Evolutionary conservation across 2,329 filamentous ascomycete species (phyloP).

Genomic region (Huntiella savannae): DNA sequence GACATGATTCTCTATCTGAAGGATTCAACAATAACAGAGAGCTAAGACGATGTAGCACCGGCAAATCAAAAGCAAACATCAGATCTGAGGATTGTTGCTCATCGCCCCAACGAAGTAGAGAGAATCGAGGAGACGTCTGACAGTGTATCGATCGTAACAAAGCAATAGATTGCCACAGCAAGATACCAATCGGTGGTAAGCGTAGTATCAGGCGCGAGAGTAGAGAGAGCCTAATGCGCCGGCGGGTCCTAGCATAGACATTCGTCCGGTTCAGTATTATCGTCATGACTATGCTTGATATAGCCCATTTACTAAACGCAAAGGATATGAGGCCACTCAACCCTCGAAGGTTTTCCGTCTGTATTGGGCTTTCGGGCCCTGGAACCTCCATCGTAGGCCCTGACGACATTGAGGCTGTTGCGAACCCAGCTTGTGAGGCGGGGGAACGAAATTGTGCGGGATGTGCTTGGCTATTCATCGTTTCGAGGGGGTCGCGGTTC

Average conservation of each 20-base stretch:
- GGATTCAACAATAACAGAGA: slow-evolving; percentile 55
- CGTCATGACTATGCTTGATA: slow-evolving; percentile 71
- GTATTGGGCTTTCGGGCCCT: no score
- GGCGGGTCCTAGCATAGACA: slow-evolving; percentile 77
- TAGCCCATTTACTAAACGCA: slow-evolving; percentile 76
- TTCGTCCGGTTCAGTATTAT: slow-evolving; percentile 79
- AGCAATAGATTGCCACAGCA: slow-evolving; percentile 46
- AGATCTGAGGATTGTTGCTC: slow-evolving; percentile 44
- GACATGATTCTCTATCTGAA: slow-evolving; percentile 55
- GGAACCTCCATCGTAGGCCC: no score
- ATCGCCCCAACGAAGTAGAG: slow-evolving; percentile 49
- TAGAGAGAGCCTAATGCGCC: slow-evolving; percentile 60
- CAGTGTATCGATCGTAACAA: slow-evolving; percentile 78
- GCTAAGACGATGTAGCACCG: slow-evolving; percentile 52
- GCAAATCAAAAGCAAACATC: slow-evolving; percentile 50
- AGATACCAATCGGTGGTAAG: slow-evolving; percentile 48
- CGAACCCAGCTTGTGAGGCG: no score
- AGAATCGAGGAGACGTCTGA: slow-evolving; percentile 63
- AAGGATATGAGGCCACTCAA: slow-evolving; percentile 80
- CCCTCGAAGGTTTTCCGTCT: slow-evolving; percentile 41
- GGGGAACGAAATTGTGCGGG: no score
- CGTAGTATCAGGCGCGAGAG: slow-evolving; percentile 51
- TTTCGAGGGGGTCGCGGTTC: no score
- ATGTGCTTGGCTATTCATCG: no score
- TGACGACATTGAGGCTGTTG: no score